Evolutionary conservation across 352 stramenopile genomes (phyloP).

Genomic region (Phytophthora lateralis): DNA sequence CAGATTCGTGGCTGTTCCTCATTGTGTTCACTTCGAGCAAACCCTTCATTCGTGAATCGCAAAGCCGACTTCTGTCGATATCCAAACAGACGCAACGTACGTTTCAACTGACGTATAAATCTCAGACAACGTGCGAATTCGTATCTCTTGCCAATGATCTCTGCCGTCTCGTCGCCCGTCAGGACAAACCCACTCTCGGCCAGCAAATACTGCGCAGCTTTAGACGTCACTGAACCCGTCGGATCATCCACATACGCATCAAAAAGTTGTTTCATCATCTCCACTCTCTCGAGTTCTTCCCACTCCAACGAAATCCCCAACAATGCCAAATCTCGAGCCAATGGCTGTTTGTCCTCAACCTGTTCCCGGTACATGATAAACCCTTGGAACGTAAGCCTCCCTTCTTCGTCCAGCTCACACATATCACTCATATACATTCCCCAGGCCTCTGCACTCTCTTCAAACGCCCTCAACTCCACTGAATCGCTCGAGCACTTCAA

Average conservation of each 20-base stretch:
- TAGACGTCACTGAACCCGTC: constrained; percentile 38
- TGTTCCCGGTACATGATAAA: constrained; percentile 63
- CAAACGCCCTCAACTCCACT: constrained; percentile 40
- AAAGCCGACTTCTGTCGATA: constrained; percentile 61
- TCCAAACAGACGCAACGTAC: constrained; percentile 66
- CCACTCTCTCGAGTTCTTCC: constrained; percentile 31
- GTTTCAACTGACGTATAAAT: constrained; percentile 49
- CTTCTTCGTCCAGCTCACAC: constrained; percentile 43
- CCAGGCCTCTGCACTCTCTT: constrained; percentile 52
- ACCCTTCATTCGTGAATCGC: constrained; percentile 37
- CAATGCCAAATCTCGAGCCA: constrained; percentile 46
- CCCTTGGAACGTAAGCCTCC: constrained; percentile 58
- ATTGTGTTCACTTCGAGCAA: constrained; percentile 12
- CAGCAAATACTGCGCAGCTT: constrained; percentile 56
- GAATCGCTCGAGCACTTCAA: constrained; percentile 30
- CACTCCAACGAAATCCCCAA: constrained; percentile 54
- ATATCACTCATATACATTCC: constrained; percentile 71
- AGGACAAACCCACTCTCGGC: constrained; percentile 41
- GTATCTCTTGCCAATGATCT: constrained; percentile 45
- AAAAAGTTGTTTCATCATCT: constrained; percentile 39
- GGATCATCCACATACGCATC: constrained; percentile 52
- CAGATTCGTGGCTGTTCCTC: constrained; percentile 55
- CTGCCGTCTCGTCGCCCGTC: constrained; percentile 42
- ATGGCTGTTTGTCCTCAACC: constrained; percentile 45
- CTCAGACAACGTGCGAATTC: constrained; percentile 49